Percentiles rank a stretch among this genome's conserved stretches.
Evolutionary conservation across 176 grass and related monocot genomes (phyloP).

Genomic region (Avena insularis): DNA sequence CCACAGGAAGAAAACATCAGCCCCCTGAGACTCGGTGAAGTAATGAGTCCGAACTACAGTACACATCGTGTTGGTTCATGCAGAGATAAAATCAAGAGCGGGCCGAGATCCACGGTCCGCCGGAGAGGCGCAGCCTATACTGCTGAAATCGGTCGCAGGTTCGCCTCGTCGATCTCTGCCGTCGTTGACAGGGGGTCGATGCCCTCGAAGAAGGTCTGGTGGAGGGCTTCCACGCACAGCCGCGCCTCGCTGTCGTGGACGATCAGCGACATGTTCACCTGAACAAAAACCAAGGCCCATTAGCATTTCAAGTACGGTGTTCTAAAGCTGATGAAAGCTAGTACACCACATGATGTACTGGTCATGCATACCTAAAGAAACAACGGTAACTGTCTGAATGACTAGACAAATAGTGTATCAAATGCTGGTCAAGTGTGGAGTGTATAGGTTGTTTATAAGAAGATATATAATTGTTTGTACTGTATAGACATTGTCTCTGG

Average conservation of each 20-base stretch:
- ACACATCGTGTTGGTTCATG: neutral
- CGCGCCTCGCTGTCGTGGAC: constrained; percentile 86
- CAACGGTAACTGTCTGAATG: too few species aligned
- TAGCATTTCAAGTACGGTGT: neutral
- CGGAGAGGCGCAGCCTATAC: neutral
- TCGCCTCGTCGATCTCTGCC: constrained; percentile 27
- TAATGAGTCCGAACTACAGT: neutral
- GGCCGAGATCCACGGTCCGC: neutral
- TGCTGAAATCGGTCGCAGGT: neutral
- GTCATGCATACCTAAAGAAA: too few species aligned
- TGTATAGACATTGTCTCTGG: neutral
- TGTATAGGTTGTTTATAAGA: neutral
- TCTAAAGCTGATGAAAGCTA: too few species aligned
- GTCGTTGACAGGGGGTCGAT: constrained; percentile 45
- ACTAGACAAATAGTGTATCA: neutral
- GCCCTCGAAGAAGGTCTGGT: constrained; percentile 76
- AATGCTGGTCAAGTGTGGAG: neutral
- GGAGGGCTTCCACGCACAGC: constrained; percentile 63
- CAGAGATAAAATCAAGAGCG: neutral
- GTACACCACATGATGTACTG: too few species aligned
- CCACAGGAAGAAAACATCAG: neutral
- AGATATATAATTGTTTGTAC: neutral
- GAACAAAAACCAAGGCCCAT: neutral
- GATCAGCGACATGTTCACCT: constrained; percentile 97
- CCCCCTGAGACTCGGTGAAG: neutral